Conservation (phyloP, 1,139 yeast species). For the Pichia cactophila region DNA sequence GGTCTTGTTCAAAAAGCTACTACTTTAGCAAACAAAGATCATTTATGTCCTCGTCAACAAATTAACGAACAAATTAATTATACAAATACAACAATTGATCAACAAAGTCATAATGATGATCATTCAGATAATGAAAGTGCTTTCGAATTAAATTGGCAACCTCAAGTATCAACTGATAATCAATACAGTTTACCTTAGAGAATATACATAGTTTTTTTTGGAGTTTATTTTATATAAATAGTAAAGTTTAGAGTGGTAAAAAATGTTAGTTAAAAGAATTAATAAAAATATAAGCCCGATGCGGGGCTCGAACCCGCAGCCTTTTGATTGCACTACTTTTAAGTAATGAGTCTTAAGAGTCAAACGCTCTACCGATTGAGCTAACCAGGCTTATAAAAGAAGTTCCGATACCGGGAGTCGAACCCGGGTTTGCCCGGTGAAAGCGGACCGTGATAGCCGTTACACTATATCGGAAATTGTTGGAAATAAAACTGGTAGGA, state of each 20-base stretch:
- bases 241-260: too few species aligned
- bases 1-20: conserved; percentile 10
- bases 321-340: conserved; percentile 26
- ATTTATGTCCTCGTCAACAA: not conserved
- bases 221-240: too few species aligned
- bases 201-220: not conserved
- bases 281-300: conserved; percentile 26
- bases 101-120: not conserved
- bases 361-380: conserved; percentile 34
- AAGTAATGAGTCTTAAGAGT: conserved; percentile 23
- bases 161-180: conserved; percentile 9
- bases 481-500: not conserved
- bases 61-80: not conserved
- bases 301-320: conserved; percentile 37
- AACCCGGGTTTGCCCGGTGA: conserved; percentile 74
- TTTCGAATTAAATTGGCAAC: conserved; percentile 12
- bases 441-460: conserved; percentile 72
- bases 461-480: conserved; percentile 53
- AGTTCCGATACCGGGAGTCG: conserved; percentile 68
- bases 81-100: not conserved
- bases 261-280: too few species aligned
- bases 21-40: conserved; percentile 3
- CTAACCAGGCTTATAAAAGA: conserved; percentile 21
- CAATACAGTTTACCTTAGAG: not conserved
- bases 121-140: conserved; percentile 3